Evolutionary conservation across 129 eudicot genomes (phyloP).

Genomic region (Silybum marianum): DNA sequence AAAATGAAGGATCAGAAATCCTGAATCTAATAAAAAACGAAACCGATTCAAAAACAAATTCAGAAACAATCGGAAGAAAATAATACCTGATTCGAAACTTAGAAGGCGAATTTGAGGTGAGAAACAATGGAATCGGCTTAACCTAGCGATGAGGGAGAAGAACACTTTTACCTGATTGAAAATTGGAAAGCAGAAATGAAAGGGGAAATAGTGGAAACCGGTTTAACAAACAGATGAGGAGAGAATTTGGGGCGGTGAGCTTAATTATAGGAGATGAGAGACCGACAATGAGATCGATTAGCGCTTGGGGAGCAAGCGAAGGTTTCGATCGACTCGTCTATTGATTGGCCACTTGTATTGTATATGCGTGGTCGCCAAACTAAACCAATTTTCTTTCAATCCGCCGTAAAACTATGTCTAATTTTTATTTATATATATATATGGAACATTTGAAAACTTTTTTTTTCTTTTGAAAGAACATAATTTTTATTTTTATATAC

Average conservation of each 20-base stretch:
- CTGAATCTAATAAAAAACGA: constrained; percentile 5
- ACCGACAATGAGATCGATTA: neutral
- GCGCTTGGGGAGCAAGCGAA: constrained; percentile 32
- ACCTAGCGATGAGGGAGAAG: neutral
- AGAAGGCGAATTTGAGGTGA: neutral
- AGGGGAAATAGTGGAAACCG: constrained; percentile 1
- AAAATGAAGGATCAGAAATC: neutral
- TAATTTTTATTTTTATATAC: too few species aligned
- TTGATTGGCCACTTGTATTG: constrained; percentile 2
- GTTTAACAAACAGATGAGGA: neutral
- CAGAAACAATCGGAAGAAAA: neutral
- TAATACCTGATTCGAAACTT: neutral
- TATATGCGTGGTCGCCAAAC: constrained; percentile 30
- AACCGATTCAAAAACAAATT: neutral
- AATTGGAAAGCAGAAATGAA: neutral
- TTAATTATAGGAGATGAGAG: constrained; percentile 23
- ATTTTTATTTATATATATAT: too few species aligned
- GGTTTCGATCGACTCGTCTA: constrained; percentile 11
- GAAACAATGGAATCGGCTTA: neutral
- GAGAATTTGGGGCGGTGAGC: constrained; percentile 16
- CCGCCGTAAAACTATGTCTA: too few species aligned
- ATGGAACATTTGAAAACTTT: too few species aligned
- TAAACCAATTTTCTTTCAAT: neutral
- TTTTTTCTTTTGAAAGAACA: too few species aligned
- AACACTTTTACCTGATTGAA: neutral